Percentiles rank a stretch among this genome's conserved stretches.
These are phyloP conservation scores for Coriolopsis trogii DNA, from an alignment of 1,284 basidiomycete species.

Conservation along the genomic window DNA sequence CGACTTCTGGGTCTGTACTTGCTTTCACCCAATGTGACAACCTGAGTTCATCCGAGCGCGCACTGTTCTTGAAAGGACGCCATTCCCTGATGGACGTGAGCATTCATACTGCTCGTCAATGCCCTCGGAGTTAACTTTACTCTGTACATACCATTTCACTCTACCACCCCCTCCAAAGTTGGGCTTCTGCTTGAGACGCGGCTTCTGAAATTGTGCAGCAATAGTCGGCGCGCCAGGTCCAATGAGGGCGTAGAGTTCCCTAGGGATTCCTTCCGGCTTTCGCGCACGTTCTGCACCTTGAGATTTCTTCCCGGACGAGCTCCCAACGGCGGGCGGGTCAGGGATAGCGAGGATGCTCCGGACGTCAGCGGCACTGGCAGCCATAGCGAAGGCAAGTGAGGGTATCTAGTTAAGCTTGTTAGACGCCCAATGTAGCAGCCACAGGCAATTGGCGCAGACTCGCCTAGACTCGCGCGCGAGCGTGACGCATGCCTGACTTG, in stretches of 20 bases:
- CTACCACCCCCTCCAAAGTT: conserved; percentile 63
- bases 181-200: conserved; percentile 87
- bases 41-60: conserved; percentile 59
- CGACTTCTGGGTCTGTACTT: conserved; percentile 51
- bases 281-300: conserved; percentile 40
- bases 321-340: conserved; percentile 38
- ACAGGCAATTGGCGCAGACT: background rate
- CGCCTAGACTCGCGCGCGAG: no score
- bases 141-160: conserved; percentile 61
- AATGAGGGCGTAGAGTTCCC: conserved; percentile 93
- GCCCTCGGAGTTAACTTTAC: background rate
- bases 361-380: conserved; percentile 75
- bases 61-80: conserved; percentile 70
- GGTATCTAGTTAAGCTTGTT: conserved; percentile 17
- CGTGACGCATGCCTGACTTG: no score
- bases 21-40: conserved; percentile 76
- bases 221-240: conserved; percentile 89
- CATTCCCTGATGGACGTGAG: conserved; percentile 65
- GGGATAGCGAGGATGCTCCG: conserved; percentile 77
- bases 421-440: conserved; percentile 5
- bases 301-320: conserved; percentile 43
- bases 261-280: conserved; percentile 89
- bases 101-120: background rate
- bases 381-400: conserved; percentile 23
- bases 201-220: conserved; percentile 73